Evolutionary conservation across 805 yeast genomes (phyloP).

Genomic region (Cephaloascus albidus): DNA sequence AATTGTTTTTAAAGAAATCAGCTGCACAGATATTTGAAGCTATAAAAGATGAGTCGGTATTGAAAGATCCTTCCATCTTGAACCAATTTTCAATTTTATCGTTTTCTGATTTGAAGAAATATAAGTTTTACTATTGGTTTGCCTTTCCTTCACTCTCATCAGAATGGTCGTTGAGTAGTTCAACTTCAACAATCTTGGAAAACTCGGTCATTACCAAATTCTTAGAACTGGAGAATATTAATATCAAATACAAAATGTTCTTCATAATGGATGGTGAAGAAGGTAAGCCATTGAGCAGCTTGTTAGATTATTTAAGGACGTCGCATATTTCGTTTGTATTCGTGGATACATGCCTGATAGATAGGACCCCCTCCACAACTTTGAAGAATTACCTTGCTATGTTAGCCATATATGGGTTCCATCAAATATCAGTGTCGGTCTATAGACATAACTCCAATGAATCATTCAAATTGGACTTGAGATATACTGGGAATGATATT

Average conservation of each 20-base stretch:
- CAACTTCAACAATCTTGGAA: background rate
- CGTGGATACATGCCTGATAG: conserved; percentile 20
- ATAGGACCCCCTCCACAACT: conserved; percentile 36
- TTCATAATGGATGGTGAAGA: background rate
- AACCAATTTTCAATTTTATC: conserved; percentile 44
- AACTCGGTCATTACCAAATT: too few relatives aligned
- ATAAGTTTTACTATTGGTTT: conserved; percentile 84
- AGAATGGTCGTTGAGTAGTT: conserved; percentile 28
- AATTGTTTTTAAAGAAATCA: conserved; percentile 33
- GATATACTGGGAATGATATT: conserved; percentile 5
- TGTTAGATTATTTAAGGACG: background rate
- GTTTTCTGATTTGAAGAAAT: conserved; percentile 85
- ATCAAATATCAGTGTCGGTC: conserved; percentile 12
- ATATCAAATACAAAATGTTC: too few relatives aligned
- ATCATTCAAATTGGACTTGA: conserved; percentile 9
- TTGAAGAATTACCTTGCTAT: conserved; percentile 50
- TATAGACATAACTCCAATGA: conserved; percentile 21
- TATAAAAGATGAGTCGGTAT: conserved; percentile 21
- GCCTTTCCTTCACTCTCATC: conserved; percentile 61
- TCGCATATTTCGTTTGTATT: conserved; percentile 14
- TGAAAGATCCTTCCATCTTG: conserved; percentile 30
- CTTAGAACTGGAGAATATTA: too few relatives aligned
- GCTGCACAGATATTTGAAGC: conserved; percentile 6
- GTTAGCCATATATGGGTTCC: conserved; percentile 19
- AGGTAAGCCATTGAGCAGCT: background rate